Conservation (phyloP, 179 eudicot species). For the Silene coronaria region DNA sequence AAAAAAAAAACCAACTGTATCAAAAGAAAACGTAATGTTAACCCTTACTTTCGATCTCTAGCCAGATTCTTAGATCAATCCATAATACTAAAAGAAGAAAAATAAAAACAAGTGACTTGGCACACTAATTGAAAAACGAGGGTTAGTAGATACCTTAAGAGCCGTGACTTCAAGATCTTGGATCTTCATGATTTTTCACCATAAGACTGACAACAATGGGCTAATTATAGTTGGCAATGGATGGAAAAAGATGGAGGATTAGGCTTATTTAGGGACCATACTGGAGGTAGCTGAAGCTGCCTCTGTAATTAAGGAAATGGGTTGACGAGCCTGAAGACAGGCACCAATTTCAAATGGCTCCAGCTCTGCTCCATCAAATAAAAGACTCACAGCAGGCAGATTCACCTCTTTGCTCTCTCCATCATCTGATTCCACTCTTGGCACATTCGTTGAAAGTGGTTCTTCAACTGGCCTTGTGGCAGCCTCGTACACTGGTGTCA, state of each 20-base stretch:
- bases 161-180: neutral
- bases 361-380: constrained; percentile 83
- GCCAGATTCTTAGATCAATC: neutral
- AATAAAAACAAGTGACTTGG: neutral
- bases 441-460: constrained; percentile 26
- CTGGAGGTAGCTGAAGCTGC: constrained; percentile 73
- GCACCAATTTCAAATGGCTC: constrained; percentile 87
- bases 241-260: neutral
- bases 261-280: constrained; percentile 45
- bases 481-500: constrained; percentile 67
- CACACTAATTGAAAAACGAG: neutral
- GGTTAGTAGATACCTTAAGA: constrained; percentile 23
- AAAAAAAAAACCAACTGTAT: neutral
- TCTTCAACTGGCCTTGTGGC: constrained; percentile 65
- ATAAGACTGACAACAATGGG: constrained; percentile 14
- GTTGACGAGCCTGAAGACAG: constrained; percentile 95
- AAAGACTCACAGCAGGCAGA: constrained; percentile 86
- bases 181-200: constrained; percentile 18
- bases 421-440: constrained; percentile 67
- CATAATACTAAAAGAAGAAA: neutral
- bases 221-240: constrained; percentile 7
- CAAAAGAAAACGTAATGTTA: neutral
- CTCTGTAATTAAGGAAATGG: constrained; percentile 73
- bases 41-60: too few species aligned
- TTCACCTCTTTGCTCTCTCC: constrained; percentile 67